A percentile compares a stretch with the other conserved stretches of the same genome.
Evolutionary conservation across 495 filamentous ascomycete species (phyloP).

Genomic region (Hypoxylon intermedium): DNA sequence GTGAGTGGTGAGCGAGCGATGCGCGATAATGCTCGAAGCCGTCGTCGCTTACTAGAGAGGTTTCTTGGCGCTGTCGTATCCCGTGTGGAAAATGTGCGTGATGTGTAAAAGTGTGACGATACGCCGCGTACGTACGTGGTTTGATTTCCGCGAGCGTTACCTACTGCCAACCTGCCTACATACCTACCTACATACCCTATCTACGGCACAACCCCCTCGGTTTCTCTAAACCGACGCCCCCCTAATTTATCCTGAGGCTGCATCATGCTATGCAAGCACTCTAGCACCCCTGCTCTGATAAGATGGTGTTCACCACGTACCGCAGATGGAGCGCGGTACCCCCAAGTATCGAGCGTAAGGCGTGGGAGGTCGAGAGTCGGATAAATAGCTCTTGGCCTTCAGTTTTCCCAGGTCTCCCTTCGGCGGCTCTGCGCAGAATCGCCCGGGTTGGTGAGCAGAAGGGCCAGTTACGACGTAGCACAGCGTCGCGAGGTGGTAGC

Average conservation of each 20-base stretch:
- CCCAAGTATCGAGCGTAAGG: conserved; percentile 11
- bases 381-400: conserved; percentile 34
- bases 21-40: conserved; percentile 1
- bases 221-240: conserved; percentile 28
- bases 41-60: not conserved
- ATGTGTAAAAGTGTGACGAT: conserved; percentile 2
- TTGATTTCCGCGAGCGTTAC: not conserved
- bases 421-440: conserved; percentile 32
- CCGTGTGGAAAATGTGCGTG: conserved; percentile 6
- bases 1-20: not conserved
- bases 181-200: not conserved
- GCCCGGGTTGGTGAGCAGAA: conserved; percentile 7
- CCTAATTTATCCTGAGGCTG: conserved; percentile 38
- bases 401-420: conserved; percentile 29
- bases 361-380: conserved; percentile 19
- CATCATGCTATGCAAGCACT: conserved; percentile 23
- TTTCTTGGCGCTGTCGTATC: conserved; percentile 10
- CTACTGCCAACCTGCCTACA: too few relatives aligned
- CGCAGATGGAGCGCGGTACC: conserved; percentile 14
- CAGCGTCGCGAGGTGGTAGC: conserved; percentile 5
- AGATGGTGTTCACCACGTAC: not conserved
- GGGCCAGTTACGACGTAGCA: conserved; percentile 26
- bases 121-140: not conserved
- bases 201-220: not conserved
- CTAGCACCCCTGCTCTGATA: conserved; percentile 26